Conservation (phyloP, 164 flowering plant species). For the Chloranthus sessilifolius region DNA sequence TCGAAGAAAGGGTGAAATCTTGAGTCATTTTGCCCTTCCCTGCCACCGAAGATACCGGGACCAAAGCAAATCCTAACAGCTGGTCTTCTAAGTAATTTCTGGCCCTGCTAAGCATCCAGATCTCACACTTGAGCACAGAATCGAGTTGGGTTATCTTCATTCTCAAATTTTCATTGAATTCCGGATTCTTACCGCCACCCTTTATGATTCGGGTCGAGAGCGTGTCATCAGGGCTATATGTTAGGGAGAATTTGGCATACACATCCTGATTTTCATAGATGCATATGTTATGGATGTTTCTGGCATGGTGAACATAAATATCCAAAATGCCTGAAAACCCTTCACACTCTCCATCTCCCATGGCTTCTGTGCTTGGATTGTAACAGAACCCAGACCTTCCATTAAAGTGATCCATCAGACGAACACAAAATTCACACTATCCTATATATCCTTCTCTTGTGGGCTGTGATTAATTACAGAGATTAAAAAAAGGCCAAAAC, state of each 20-base stretch:
- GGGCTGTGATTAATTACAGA: neutral
- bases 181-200: conserved; percentile 89
- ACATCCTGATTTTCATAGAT: conserved; percentile 95
- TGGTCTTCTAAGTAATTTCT: conserved; percentile 82
- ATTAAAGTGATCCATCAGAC: conserved; percentile 50
- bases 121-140: conserved; percentile 81
- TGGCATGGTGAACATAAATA: conserved; percentile 76
- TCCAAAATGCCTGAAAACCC: conserved; percentile 58
- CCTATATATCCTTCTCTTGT: too few species aligned
- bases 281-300: conserved; percentile 91
- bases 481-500: too few species aligned
- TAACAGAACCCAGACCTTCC: conserved; percentile 35
- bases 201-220: conserved; percentile 51
- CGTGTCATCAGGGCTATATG: conserved; percentile 67
- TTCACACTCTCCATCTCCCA: conserved; percentile 25
- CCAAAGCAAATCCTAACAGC: conserved; percentile 74
- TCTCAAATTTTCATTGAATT: conserved; percentile 56
- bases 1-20: conserved; percentile 74
- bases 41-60: conserved; percentile 54
- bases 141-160: conserved; percentile 49
- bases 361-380: conserved; percentile 25
- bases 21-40: conserved; percentile 57
- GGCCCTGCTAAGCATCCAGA: conserved; percentile 92
- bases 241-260: conserved; percentile 88
- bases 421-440: neutral